These are phyloP conservation scores for Umbelopsis sp. DNA, from an alignment of 192 early-diverging fungal species.

Conservation along the genomic window DNA sequence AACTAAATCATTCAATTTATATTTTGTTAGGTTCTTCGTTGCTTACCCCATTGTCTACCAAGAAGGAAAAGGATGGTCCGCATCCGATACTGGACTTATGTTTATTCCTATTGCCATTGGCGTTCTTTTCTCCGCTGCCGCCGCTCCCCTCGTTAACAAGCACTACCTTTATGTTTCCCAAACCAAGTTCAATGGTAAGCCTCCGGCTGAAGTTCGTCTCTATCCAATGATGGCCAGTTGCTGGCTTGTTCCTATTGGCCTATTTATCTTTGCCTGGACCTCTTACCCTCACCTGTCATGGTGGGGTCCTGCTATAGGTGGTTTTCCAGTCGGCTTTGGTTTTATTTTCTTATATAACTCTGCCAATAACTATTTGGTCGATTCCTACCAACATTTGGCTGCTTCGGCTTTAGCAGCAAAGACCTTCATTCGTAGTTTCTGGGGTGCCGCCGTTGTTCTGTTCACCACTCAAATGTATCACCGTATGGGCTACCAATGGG, in stretches of 20 bases:
- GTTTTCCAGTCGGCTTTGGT: neutral
- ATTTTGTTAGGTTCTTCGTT: neutral
- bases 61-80: neutral
- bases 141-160: neutral
- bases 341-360: neutral
- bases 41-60: conserved; percentile 11
- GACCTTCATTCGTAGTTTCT: neutral
- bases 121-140: neutral
- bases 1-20: neutral
- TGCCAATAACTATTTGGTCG: neutral
- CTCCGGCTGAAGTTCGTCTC: neutral
- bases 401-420: neutral
- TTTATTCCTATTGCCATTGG: conserved; percentile 16
- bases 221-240: conserved; percentile 1
- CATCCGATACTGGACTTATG: conserved; percentile 9
- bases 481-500: conserved; percentile 7
- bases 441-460: neutral
- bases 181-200: neutral
- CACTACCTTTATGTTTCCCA: neutral
- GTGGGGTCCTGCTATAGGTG: conserved; percentile 11
- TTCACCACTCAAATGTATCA: conserved; percentile 9
- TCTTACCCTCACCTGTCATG: neutral
- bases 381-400: neutral
- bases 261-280: conserved; percentile 9
- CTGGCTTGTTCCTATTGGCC: neutral